Base-by-base conservation (phyloP, 129 eudicot species). In the Tagetes erecta region DNA sequence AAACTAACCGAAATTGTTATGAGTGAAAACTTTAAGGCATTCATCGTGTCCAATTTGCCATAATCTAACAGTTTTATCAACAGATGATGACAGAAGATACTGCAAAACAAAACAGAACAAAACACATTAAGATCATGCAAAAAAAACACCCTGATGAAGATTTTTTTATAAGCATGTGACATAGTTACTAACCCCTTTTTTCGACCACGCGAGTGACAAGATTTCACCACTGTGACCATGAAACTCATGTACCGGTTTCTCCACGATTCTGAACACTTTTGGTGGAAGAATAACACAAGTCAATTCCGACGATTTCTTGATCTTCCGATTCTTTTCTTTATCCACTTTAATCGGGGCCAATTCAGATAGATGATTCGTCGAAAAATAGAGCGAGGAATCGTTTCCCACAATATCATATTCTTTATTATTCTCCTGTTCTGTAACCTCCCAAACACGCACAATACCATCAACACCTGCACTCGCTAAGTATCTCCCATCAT, bases 121-220 rank as follows among this genome's bases (percentile, higher is more conserved):
- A 27, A 5, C 30, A 1, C 39, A 0, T 35, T 13, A 65, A 44
- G 58, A 40, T 42, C 31, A 9, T 64, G 39, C 36, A 75, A 3
- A 20, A 40, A 44, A 52, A 64, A 42, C 36, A 41, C 53, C 33
- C 14, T 12, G 2, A 60, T 71, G 27, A 70, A 38, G 64, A 38
- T 46, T 45, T n/a, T 12, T 13, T 0, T 13, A 40, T 65, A 65
- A 67, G 41, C 8, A 63, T 6, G n/a, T 14, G 20, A 8, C 41
- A 42, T 14, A 6, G n/a, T 13, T 11, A 92, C 98, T 89, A 49
- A 92, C 98, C 96, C 96, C 96, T 47, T 78, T 79, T 68, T 70
- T 87, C 6, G 96, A 86, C 98, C 98, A 92, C 0, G 98, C 77
- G 36, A 92, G 88, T 45, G 91, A 90, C 86, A 90, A 82, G 67